Conservation (phyloP, 1,284 basidiomycete genomes). For the Microbotryum lychnidis-dioicae region DNA sequence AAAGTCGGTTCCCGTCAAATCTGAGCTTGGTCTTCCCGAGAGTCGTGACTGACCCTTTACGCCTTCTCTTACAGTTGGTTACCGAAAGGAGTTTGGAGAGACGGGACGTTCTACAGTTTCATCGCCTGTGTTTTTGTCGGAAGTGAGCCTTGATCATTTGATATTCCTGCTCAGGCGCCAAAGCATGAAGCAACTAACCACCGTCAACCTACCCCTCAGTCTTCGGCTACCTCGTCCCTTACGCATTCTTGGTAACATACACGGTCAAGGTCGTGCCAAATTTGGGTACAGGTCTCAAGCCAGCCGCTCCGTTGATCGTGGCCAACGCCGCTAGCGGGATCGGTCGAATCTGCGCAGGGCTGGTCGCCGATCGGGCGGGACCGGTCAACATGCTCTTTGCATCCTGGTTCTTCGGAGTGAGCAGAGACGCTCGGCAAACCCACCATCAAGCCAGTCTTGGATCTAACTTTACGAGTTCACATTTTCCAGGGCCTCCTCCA, state of each 20-base stretch:
- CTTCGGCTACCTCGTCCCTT: constrained; percentile 13
- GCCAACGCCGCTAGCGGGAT: constrained; percentile 20
- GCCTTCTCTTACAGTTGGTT: constrained; percentile 1
- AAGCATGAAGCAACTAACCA: too few relatives aligned
- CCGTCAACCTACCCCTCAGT: background rate
- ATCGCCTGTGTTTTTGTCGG: constrained; percentile 3
- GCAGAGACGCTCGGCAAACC: background rate
- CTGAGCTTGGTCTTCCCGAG: too few relatives aligned
- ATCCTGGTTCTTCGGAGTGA: constrained; percentile 21
- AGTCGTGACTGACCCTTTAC: too few relatives aligned
- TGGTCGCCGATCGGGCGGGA: constrained; percentile 22
- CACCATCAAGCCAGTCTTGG: too few relatives aligned
- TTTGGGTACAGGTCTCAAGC: constrained; percentile 19
- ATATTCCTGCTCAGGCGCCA: background rate
- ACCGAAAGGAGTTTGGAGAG: constrained; percentile 15
- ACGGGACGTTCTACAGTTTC: constrained; percentile 13
- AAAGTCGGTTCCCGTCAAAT: background rate
- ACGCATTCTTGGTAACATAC: constrained; percentile 23
- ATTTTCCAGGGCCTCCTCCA: constrained; percentile 16
- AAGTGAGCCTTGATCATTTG: background rate
- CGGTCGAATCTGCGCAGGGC: constrained; percentile 26
- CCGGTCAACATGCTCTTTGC: constrained; percentile 27
- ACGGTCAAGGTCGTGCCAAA: constrained; percentile 10
- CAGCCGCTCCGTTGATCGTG: constrained; percentile 26
- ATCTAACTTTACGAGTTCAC: background rate